Evolutionary conservation across 2,329 filamentous ascomycete species (phyloP).

Genomic region (Stachybotrys echinatus): DNA sequence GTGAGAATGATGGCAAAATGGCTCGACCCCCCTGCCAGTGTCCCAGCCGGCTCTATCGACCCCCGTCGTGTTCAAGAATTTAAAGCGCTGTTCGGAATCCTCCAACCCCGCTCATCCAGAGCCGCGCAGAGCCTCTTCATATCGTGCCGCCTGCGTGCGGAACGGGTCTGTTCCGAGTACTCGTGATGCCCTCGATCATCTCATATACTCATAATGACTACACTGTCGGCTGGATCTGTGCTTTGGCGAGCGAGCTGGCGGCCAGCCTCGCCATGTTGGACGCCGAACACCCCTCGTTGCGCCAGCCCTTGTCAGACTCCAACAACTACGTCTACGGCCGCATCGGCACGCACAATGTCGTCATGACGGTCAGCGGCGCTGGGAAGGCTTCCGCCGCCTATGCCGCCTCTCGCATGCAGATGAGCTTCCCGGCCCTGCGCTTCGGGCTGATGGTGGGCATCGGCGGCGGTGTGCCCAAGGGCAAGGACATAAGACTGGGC

Average conservation of each 20-base stretch:
- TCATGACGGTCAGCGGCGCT: constrained; percentile 3
- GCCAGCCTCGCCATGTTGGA: constrained; percentile 14
- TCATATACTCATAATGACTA: constrained; percentile 5
- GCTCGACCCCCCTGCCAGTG: no score
- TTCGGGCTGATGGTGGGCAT: constrained; percentile 18
- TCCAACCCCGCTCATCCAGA: no score
- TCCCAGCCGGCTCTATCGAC: no score
- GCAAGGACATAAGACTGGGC: constrained; percentile 9
- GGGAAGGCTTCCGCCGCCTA: constrained; percentile 5
- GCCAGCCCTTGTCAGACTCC: constrained; percentile 5
- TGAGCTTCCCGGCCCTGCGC: constrained; percentile 6
- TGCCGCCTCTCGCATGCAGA: constrained; percentile 5
- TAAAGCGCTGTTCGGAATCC: no score
- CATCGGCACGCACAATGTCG: constrained; percentile 10
- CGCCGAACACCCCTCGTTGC: constrained; percentile 3
- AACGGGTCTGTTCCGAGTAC: no score
- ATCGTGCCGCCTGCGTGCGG: no score
- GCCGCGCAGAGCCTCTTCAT: no score
- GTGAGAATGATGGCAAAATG: no score
- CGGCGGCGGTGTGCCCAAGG: constrained; percentile 16
- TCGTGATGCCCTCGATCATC: no score
- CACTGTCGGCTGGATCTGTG: constrained; percentile 18
- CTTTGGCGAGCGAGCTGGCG: constrained; percentile 11
- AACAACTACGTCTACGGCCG: constrained; percentile 10
- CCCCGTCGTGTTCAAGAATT: no score